phyloP scores from a whole-genome alignment of 202 grass and related monocot species.

The Schoenoplectus triqueter region DNA sequence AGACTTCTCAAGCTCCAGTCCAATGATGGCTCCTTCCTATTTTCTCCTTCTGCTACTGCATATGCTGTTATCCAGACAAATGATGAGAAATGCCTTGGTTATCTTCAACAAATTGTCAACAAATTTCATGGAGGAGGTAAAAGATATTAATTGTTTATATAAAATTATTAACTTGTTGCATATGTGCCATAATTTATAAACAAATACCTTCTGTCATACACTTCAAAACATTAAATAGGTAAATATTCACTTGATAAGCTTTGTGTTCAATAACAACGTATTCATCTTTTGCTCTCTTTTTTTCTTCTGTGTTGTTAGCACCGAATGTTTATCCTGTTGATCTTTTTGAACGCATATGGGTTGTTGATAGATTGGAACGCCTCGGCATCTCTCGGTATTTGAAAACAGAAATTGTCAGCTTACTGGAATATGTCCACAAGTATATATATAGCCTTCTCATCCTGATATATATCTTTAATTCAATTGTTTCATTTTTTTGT shows the following conservation, averaged over 20 bases:
- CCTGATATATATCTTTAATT: background rate
- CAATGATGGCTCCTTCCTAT: slow-evolving; percentile 76
- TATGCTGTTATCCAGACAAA: slow-evolving; percentile 73
- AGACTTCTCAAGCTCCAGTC: slow-evolving; percentile 72
- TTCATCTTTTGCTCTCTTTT: background rate
- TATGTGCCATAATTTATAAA: background rate
- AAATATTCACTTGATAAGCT: background rate
- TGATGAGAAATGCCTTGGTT: slow-evolving; percentile 69
- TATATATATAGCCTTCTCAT: slow-evolving; percentile 21
- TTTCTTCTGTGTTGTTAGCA: slow-evolving; percentile 47
- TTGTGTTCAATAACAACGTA: background rate
- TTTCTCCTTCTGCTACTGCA: slow-evolving; percentile 81
- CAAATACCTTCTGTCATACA: background rate
- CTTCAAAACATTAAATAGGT: background rate
- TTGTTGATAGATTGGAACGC: slow-evolving; percentile 69
- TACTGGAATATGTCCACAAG: slow-evolving; percentile 75
- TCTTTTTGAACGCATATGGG: slow-evolving; percentile 90
- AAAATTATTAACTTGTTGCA: background rate
- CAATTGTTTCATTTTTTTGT: background rate
- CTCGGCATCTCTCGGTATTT: slow-evolving; percentile 85
- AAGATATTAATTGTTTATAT: background rate
- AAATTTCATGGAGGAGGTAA: slow-evolving; percentile 78
- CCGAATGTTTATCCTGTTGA: slow-evolving; percentile 91
- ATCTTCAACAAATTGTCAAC: slow-evolving; percentile 58
- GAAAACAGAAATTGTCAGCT: slow-evolving; percentile 64